Evolutionary conservation across 441 rosid genomes (phyloP).

Genomic region (Croton setiger): DNA sequence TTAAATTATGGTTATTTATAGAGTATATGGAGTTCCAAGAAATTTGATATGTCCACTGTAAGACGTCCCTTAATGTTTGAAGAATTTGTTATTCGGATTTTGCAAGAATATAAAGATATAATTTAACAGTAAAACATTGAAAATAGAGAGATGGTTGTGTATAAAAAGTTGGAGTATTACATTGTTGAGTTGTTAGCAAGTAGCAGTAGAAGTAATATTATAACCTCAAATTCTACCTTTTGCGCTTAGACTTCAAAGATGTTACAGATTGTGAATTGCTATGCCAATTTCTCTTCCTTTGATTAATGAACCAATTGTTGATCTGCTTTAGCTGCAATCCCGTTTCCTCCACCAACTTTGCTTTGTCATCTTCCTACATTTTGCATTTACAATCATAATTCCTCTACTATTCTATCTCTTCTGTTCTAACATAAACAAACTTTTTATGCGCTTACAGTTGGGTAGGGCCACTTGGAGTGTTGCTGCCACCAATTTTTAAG

Average conservation of each 20-base stretch:
- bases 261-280: constrained; percentile 81
- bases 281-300: constrained; percentile 96
- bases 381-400: not conserved
- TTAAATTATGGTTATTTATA: no score
- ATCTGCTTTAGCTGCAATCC: constrained; percentile 95
- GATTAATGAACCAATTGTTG: constrained; percentile 98
- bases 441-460: constrained; percentile 93
- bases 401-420: no score
- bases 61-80: no score
- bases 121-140: no score
- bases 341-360: constrained; percentile 90
- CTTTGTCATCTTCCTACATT: constrained; percentile 94
- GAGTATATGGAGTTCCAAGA: no score
- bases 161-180: constrained; percentile 16
- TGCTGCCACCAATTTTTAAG: constrained; percentile 96
- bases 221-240: constrained; percentile 39
- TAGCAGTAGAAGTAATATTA: not conserved
- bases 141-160: no score
- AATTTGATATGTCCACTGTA: no score
- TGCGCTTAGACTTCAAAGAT: constrained; percentile 89
- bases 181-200: constrained; percentile 26
- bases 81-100: no score
- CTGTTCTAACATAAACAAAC: no score
- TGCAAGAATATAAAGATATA: no score
- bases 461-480: constrained; percentile 98